phyloP scores from a whole-genome alignment of 805 yeast genomes.

The Candida endomychidarum region DNA sequence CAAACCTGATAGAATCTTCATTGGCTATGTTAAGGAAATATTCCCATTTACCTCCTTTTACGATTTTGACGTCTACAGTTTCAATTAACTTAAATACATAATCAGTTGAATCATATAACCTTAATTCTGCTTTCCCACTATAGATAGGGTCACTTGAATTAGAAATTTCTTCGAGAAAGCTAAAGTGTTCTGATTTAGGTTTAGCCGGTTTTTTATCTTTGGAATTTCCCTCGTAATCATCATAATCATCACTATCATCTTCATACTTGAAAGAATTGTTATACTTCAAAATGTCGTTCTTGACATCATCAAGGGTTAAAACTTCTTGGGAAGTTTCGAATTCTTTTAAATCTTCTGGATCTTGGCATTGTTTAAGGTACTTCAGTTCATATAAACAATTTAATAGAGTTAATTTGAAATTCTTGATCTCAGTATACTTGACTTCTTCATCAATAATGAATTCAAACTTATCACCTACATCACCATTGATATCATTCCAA shows the following conservation, averaged over 20 bases:
- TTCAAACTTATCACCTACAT: slow-evolving; percentile 79
- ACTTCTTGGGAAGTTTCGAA: slow-evolving; percentile 44
- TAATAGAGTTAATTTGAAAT: slow-evolving; percentile 59
- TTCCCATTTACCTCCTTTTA: slow-evolving; percentile 49
- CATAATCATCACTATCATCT: slow-evolving; percentile 27
- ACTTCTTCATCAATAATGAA: slow-evolving; percentile 67
- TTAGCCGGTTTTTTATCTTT: background rate
- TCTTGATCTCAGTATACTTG: slow-evolving; percentile 54
- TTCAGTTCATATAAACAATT: slow-evolving; percentile 77
- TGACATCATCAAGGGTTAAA: slow-evolving; percentile 24
- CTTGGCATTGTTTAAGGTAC: slow-evolving; percentile 23
- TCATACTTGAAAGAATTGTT: slow-evolving; percentile 17
- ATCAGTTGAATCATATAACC: background rate
- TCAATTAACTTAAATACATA: slow-evolving; percentile 1
- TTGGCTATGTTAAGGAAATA: slow-evolving; percentile 50
- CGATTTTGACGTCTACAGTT: slow-evolving; percentile 23
- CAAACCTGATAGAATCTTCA: slow-evolving; percentile 11
- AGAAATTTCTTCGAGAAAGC: background rate
- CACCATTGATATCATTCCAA: slow-evolving; percentile 88
- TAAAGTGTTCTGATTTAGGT: too few species aligned
- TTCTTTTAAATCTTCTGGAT: slow-evolving; percentile 46
- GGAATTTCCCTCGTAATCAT: slow-evolving; percentile 10
- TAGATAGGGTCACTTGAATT: background rate
- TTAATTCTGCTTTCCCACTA: slow-evolving; percentile 2
- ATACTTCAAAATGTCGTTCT: slow-evolving; percentile 14